Evolutionary conservation across 2,329 filamentous ascomycete genomes (phyloP).

Genomic region (Microdochium paspali): DNA sequence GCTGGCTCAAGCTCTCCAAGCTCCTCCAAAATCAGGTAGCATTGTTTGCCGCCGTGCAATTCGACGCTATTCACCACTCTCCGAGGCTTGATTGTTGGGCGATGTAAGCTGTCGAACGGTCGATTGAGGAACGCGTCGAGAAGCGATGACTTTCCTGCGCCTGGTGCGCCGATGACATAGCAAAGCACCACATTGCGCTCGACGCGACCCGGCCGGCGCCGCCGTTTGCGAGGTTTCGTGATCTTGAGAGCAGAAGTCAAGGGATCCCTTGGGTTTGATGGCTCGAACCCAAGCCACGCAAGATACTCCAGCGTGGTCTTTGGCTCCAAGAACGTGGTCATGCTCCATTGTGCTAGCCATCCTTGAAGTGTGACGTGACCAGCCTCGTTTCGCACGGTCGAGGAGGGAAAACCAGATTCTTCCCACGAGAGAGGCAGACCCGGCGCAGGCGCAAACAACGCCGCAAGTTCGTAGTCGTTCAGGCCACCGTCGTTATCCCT

Average conservation of each 20-base stretch:
- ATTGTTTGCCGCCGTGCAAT: conserved; percentile 89
- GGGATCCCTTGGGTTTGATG: conserved; percentile 62
- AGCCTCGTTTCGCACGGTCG: conserved; percentile 89
- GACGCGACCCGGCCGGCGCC: conserved; percentile 72
- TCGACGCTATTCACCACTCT: conserved; percentile 95
- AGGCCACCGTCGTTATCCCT: conserved; percentile 96
- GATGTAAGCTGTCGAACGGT: conserved; percentile 74
- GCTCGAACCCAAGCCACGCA: conserved; percentile 91
- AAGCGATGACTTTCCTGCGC: conserved; percentile 83
- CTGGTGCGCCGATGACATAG: conserved; percentile 78
- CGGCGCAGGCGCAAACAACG: conserved; percentile 86
- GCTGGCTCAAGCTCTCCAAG: conserved; percentile 92
- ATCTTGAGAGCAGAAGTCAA: conserved; percentile 82
- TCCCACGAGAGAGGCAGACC: conserved; percentile 81
- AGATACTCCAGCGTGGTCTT: conserved; percentile 94
- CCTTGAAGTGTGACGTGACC: conserved; percentile 93
- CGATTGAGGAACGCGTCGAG: conserved; percentile 86
- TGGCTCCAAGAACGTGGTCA: conserved; percentile 95
- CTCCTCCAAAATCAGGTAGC: conserved; percentile 92
- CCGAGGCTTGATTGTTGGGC: conserved; percentile 89
- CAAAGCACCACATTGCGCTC: conserved; percentile 92
- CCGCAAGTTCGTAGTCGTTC: conserved; percentile 74
- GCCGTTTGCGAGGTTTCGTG: conserved; percentile 82
- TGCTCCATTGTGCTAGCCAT: conserved; percentile 98
- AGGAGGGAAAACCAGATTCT: conserved; percentile 83